Evolutionary conservation across 257 asterid genomes (phyloP).

Genomic region (Fraxinus cuspidata): DNA sequence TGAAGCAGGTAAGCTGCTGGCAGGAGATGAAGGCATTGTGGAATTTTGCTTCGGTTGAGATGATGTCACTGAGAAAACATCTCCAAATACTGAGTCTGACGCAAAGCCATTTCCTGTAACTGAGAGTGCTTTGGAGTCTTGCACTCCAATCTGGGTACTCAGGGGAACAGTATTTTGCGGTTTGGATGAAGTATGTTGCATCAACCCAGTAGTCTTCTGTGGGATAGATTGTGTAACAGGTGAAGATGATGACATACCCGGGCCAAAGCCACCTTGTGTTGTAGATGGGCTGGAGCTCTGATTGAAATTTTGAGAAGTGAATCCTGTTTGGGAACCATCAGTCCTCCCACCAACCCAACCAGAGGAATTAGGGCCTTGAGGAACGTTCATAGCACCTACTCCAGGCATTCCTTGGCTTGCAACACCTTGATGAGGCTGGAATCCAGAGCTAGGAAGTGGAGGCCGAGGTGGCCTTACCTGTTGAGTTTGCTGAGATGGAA

Average conservation of each 20-base stretch:
- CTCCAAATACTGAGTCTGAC: conserved; percentile 59
- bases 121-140: conserved; percentile 45
- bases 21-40: conserved; percentile 37
- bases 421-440: conserved; percentile 58
- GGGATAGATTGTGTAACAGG: conserved; percentile 50
- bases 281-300: conserved; percentile 45
- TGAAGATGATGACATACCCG: conserved; percentile 28
- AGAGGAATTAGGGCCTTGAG: conserved; percentile 48
- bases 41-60: conserved; percentile 51
- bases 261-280: conserved; percentile 49
- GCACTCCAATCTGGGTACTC: conserved; percentile 46
- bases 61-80: conserved; percentile 57
- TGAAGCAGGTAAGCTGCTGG: conserved; percentile 43
- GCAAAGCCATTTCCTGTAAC: conserved; percentile 65
- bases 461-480: conserved; percentile 57
- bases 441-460: conserved; percentile 48
- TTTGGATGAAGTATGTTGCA: conserved; percentile 52
- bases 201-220: conserved; percentile 39
- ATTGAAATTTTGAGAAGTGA: conserved; percentile 53
- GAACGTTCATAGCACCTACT: conserved; percentile 37
- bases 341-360: conserved; percentile 45
- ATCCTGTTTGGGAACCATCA: conserved; percentile 45
- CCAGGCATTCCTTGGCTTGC: conserved; percentile 56
- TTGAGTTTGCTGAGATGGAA: conserved; percentile 58
- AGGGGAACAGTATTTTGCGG: conserved; percentile 38